These are phyloP conservation scores for Austroboletus novae-zelandiae DNA, from an alignment of 1,284 basidiomycete genomes.

Conservation along the genomic window DNA sequence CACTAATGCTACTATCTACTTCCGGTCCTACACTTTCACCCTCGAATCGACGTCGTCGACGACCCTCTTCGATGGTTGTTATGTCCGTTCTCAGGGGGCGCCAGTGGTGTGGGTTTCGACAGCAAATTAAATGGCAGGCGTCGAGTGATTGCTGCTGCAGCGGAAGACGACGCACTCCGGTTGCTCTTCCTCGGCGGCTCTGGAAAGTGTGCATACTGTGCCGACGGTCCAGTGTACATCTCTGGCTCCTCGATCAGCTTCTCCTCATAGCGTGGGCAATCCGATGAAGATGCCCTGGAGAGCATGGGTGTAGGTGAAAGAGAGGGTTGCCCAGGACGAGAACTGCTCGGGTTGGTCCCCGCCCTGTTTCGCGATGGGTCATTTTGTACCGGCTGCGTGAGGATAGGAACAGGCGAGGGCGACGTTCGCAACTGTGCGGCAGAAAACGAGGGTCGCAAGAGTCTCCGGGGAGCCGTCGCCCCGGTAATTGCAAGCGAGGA, in stretches of 20 bases:
- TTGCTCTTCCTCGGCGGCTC: slow-evolving; percentile 50
- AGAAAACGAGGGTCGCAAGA: slow-evolving; percentile 69
- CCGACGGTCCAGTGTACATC: slow-evolving; percentile 58
- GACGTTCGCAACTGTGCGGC: slow-evolving; percentile 68
- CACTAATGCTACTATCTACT: slow-evolving; percentile 20
- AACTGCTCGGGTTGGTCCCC: slow-evolving; percentile 59
- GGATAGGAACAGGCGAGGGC: slow-evolving; percentile 37
- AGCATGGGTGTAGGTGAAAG: slow-evolving; percentile 42
- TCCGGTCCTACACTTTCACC: slow-evolving; percentile 18
- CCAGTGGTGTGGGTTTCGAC: slow-evolving; percentile 43
- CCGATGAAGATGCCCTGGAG: slow-evolving; percentile 51
- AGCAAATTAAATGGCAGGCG: slow-evolving; percentile 67
- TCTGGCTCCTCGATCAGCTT: slow-evolving; percentile 44
- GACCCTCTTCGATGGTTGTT: slow-evolving; percentile 31
- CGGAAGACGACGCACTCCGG: slow-evolving; percentile 33
- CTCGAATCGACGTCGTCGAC: slow-evolving; percentile 33
- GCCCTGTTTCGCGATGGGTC: slow-evolving; percentile 57
- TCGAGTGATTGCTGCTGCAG: slow-evolving; percentile 48
- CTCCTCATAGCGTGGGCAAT: slow-evolving; percentile 39
- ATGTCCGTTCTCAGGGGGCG: slow-evolving; percentile 23
- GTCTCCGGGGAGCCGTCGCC: slow-evolving; percentile 52
- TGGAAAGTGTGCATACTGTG: slow-evolving; percentile 67
- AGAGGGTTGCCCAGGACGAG: slow-evolving; percentile 35
- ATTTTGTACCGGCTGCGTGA: slow-evolving; percentile 34
- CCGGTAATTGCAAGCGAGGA: slow-evolving; percentile 49